A percentile compares a stretch with the other conserved stretches of the same genome.
Evolutionary conservation across 2,329 filamentous ascomycete species (phyloP).

Genomic region (Aureobasidium pullulans): DNA sequence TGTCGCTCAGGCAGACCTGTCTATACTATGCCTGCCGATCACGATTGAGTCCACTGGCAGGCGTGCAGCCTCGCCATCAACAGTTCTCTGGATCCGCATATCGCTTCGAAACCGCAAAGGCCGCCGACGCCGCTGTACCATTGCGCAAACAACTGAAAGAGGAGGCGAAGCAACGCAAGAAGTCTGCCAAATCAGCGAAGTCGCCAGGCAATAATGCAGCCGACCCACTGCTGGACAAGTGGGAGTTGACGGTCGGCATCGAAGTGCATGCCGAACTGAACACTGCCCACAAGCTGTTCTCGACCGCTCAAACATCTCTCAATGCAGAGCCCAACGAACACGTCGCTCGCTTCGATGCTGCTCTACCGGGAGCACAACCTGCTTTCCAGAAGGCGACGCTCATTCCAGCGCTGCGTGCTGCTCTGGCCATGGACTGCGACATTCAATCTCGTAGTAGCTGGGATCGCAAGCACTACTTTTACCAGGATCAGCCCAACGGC

Average conservation of each 20-base stretch:
- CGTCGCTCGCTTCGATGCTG: constrained; percentile 80
- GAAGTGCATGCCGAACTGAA: constrained; percentile 97
- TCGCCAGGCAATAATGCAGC: constrained; percentile 4
- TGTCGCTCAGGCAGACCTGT: not conserved
- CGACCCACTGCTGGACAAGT: constrained; percentile 44
- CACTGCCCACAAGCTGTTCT: constrained; percentile 83
- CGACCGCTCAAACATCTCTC: constrained; percentile 42
- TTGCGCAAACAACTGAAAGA: constrained; percentile 36
- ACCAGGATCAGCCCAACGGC: constrained; percentile 92
- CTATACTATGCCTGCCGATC: not conserved
- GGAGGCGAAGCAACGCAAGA: constrained; percentile 30
- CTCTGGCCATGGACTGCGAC: constrained; percentile 72
- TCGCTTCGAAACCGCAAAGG: not conserved
- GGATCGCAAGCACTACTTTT: constrained; percentile 98
- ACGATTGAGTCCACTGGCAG: not conserved
- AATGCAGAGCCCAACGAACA: constrained; percentile 63
- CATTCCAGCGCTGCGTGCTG: constrained; percentile 83
- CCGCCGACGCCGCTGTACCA: constrained; percentile 21
- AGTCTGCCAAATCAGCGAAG: constrained; percentile 18
- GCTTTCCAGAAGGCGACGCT: constrained; percentile 74
- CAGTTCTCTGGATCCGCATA: not conserved
- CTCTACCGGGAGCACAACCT: constrained; percentile 84
- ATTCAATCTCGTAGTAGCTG: constrained; percentile 74
- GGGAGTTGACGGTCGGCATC: constrained; percentile 93
- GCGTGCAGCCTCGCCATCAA: not conserved